Percentiles rank a stretch among this genome's conserved stretches.
These are phyloP conservation scores for Plantago major DNA, from an alignment of 257 asterid species.

Conservation along the genomic window DNA sequence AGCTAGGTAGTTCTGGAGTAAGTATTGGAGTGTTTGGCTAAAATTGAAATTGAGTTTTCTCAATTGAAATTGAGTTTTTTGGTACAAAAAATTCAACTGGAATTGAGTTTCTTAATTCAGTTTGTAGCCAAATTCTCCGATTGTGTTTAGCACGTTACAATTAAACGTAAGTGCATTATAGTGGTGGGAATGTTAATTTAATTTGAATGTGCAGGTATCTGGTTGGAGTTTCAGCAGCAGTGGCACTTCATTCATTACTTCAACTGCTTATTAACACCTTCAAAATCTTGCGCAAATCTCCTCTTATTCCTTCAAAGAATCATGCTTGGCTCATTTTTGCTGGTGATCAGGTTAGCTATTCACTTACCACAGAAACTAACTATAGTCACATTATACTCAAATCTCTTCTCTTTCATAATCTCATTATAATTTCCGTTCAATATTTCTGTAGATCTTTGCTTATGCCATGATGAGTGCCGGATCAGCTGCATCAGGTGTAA, in stretches of 20 bases:
- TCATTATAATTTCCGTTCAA: neutral
- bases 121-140: no score
- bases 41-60: no score
- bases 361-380: no score
- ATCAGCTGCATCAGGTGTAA: conserved; percentile 84
- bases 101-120: no score
- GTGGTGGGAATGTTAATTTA: no score
- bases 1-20: no score
- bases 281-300: conserved; percentile 40
- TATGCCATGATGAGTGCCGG: conserved; percentile 82
- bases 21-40: no score
- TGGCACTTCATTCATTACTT: conserved; percentile 60
- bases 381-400: no score
- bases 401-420: neutral
- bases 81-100: no score
- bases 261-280: conserved; percentile 51
- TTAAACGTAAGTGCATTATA: no score
- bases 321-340: conserved; percentile 80
- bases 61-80: no score
- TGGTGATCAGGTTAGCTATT: conserved; percentile 71
- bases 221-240: conserved; percentile 79
- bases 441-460: conserved; percentile 52
- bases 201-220: conserved; percentile 45
- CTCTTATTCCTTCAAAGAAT: conserved; percentile 42
- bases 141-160: no score